phyloP scores from a whole-genome alignment of 306 rosid genomes.

The Lathyrus tuberosus region DNA sequence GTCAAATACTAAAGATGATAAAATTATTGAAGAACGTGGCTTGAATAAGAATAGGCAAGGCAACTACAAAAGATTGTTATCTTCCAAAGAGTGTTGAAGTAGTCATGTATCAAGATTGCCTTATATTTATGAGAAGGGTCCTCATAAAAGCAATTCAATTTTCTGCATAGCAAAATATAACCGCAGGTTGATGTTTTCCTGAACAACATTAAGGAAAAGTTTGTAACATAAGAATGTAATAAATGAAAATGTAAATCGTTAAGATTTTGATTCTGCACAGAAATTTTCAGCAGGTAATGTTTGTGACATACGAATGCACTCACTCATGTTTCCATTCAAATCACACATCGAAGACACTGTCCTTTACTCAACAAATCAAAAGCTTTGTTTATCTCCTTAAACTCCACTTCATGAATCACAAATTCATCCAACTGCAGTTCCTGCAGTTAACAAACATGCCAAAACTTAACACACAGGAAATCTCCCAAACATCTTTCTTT shows the following conservation, averaged over 20 bases:
- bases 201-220: neutral
- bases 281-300: too few species aligned
- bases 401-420: conserved; percentile 62
- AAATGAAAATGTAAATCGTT: too few species aligned
- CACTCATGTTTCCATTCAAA: conserved; percentile 64
- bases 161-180: neutral
- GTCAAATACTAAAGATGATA: too few species aligned
- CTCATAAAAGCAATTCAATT: conserved; percentile 18
- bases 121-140: conserved; percentile 3
- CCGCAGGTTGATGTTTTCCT: conserved; percentile 14
- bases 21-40: too few species aligned
- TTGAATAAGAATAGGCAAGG: too few species aligned
- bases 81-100: too few species aligned
- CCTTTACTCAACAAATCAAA: conserved; percentile 65
- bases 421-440: conserved; percentile 70
- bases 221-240: too few species aligned
- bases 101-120: conserved; percentile 30
- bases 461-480: too few species aligned
- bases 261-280: too few species aligned
- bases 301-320: conserved; percentile 13
- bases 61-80: too few species aligned
- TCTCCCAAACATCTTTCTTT: neutral
- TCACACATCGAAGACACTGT: conserved; percentile 61
- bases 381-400: conserved; percentile 75
- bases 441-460: conserved; percentile 46